Evolutionary conservation across 768 basidiomycete genomes (phyloP).

Genomic region (Crucibulum laeve): DNA sequence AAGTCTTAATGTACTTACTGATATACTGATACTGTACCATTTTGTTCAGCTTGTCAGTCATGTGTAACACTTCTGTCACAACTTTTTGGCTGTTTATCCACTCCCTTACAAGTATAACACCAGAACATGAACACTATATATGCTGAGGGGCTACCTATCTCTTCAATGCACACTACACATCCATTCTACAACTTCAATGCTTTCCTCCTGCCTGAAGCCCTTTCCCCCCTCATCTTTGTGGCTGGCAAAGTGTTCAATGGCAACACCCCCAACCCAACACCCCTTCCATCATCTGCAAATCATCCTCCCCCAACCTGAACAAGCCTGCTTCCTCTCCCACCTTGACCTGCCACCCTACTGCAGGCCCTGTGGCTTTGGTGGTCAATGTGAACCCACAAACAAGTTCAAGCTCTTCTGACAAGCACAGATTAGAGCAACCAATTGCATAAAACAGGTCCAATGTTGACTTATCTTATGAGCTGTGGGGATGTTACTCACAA

Average conservation of each 20-base stretch:
- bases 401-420: conserved; percentile 48
- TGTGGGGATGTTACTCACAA: conserved; percentile 57
- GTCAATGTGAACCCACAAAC: conserved; percentile 58
- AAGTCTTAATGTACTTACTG: too few relatives aligned
- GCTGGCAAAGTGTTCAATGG: conserved; percentile 34
- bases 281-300: conserved; percentile 36
- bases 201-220: too few relatives aligned
- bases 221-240: too few relatives aligned
- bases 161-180: too few relatives aligned
- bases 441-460: conserved; percentile 59
- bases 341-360: conserved; percentile 57
- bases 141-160: too few relatives aligned
- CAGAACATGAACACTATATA: too few relatives aligned
- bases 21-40: too few relatives aligned
- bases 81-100: too few relatives aligned
- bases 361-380: conserved; percentile 43
- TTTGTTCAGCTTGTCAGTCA: too few relatives aligned
- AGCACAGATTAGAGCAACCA: conserved; percentile 36
- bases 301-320: conserved; percentile 31
- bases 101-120: too few relatives aligned
- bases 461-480: conserved; percentile 70
- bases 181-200: too few relatives aligned
- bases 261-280: conserved; percentile 15
- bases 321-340: conserved; percentile 55
- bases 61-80: too few relatives aligned